A percentile compares a stretch with the other conserved stretches of the same genome.
Evolutionary conservation across 257 asterid genomes (phyloP).

Genomic region (Fraxinus cuspidata): DNA sequence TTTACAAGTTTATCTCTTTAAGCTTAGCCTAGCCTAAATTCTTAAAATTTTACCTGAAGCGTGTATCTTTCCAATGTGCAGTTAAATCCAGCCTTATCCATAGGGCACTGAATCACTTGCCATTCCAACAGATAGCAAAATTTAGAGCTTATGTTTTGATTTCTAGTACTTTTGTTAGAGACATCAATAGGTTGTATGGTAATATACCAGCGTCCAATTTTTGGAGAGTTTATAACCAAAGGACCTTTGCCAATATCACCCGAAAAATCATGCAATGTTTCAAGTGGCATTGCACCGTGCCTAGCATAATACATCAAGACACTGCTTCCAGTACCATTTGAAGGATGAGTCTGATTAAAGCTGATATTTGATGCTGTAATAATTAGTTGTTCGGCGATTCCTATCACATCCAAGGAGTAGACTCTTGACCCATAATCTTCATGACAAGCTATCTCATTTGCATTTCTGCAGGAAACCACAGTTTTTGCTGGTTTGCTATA

Average conservation of each 20-base stretch:
- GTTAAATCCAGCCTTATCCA: slow-evolving; percentile 74
- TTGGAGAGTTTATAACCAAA: slow-evolving; percentile 65
- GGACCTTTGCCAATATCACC: slow-evolving; percentile 62
- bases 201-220: slow-evolving; percentile 84
- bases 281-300: slow-evolving; percentile 56
- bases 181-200: slow-evolving; percentile 50
- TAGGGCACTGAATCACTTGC: slow-evolving; percentile 77
- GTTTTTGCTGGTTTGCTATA: slow-evolving; percentile 31
- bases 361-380: slow-evolving; percentile 57
- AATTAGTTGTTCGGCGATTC: slow-evolving; percentile 58
- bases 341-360: slow-evolving; percentile 35
- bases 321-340: slow-evolving; percentile 37
- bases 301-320: slow-evolving; percentile 71
- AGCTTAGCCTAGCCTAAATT: slow-evolving; percentile 4
- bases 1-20: background rate
- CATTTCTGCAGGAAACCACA: slow-evolving; percentile 54
- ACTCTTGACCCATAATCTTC: slow-evolving; percentile 37
- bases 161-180: slow-evolving; percentile 34
- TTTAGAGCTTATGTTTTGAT: slow-evolving; percentile 30
- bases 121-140: slow-evolving; percentile 67
- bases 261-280: slow-evolving; percentile 64
- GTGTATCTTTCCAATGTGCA: slow-evolving; percentile 69
- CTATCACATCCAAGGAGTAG: slow-evolving; percentile 64
- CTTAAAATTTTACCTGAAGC: slow-evolving; percentile 68
- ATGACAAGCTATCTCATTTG: slow-evolving; percentile 57